Evolutionary conservation across 129 eudicot genomes (phyloP), one percentile per base, ranked within the genome.

Genomic region (Heracleum sosnowskyi): DNA sequence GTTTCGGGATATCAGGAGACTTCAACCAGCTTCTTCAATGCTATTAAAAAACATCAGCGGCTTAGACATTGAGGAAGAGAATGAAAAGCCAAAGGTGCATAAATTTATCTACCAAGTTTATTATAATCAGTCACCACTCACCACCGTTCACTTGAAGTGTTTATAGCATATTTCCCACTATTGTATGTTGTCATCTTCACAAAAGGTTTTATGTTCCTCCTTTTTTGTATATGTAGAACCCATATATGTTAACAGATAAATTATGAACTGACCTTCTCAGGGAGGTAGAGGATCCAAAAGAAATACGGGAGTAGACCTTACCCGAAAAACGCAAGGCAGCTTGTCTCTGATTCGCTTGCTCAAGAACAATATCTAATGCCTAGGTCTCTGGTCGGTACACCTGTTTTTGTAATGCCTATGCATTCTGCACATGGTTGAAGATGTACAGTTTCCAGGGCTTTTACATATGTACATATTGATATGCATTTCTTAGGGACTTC

Each of bases 11-110:
- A 42, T 77, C 87, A 93, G 98, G 90, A 89, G 93, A 78, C 92
- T 93, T 70, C 88, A 85, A 66, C 98, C 98, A 63, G 93, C 87
- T 69, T 93, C 98, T 8, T 93, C 93, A 34, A 79, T 90, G 77
- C 83, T 93, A 84, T 78, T 93, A n/a, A 87, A 85, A 85, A 90
- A 89, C 39, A 79, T 88, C 35, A 81, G 82, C 42, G 22, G 78
- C 15, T 33, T 85, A 77, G 91, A 88, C 47, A 42, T 84, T n/a
- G 86, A 80, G 69, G 93, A 90, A 15, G 91, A 85, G 66, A 71
- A 64, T 47, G 90, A 85, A 53, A 83, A 79, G 78, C 86, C 90
- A 78, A 90, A 88, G 98, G 98, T 93, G 79, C 74, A 33, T 37
- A 11, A 8, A 36, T 20, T 7, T 36, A 17, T 20, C 29, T 13